phyloP scores from a whole-genome alignment of 2,329 filamentous ascomycete genomes.

The Thermothelomyces thermophilus region DNA sequence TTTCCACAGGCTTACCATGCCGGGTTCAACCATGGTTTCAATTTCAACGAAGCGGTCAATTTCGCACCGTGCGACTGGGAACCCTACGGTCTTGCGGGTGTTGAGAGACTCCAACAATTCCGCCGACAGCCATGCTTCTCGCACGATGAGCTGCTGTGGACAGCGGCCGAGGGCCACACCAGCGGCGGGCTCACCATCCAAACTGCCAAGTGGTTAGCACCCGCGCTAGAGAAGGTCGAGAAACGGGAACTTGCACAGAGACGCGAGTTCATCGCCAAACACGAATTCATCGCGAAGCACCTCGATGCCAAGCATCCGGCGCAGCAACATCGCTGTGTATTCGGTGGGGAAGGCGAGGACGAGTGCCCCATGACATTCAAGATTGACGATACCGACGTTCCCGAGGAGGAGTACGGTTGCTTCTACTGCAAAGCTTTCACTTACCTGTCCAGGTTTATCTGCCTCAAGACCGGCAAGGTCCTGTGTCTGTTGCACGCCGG shows the following conservation, averaged over 20 bases:
- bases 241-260: slow-evolving; percentile 66
- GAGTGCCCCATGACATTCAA: slow-evolving; percentile 56
- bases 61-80: slow-evolving; percentile 97
- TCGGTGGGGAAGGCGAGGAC: slow-evolving; percentile 42
- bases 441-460: slow-evolving; percentile 86
- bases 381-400: slow-evolving; percentile 65
- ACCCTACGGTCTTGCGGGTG: slow-evolving; percentile 77
- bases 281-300: slow-evolving; percentile 23
- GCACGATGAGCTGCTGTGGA: slow-evolving; percentile 89
- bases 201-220: slow-evolving; percentile 90
- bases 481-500: slow-evolving; percentile 80
- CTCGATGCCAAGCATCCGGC: slow-evolving; percentile 50
- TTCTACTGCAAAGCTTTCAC: slow-evolving; percentile 85
- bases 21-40: slow-evolving; percentile 97
- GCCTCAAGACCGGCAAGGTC: slow-evolving; percentile 71
- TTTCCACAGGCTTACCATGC: slow-evolving; percentile 97
- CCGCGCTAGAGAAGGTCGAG: slow-evolving; percentile 73
- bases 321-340: slow-evolving; percentile 47
- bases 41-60: slow-evolving; percentile 98
- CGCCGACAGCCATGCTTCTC: slow-evolving; percentile 93
- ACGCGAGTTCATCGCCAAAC: slow-evolving; percentile 51
- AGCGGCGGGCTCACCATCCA: slow-evolving; percentile 63
- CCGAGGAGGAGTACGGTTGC: slow-evolving; percentile 91
- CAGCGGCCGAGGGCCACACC: slow-evolving; percentile 73
- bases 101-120: slow-evolving; percentile 80